These are phyloP conservation scores for Tripterygium wilfordii DNA, from an alignment of 177 flowering plant species.

Conservation along the genomic window DNA sequence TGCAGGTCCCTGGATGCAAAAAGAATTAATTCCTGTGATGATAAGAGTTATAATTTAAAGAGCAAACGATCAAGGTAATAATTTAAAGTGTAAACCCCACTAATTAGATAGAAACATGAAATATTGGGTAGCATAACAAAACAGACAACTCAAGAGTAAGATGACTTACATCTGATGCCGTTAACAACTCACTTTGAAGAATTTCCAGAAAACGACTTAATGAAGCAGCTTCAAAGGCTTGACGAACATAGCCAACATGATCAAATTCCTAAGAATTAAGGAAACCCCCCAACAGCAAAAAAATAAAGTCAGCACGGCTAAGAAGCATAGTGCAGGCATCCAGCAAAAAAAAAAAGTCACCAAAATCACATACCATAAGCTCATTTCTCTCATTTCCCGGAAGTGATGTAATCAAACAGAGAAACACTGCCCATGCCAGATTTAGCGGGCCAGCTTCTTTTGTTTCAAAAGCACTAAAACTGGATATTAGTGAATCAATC, in stretches of 20 bases:
- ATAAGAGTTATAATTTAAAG: neutral
- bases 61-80: neutral
- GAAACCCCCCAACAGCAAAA: too few species aligned
- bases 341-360: neutral
- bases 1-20: conserved; percentile 59
- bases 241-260: conserved; percentile 81
- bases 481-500: conserved; percentile 69
- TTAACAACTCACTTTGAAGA: conserved; percentile 56
- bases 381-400: conserved; percentile 56
- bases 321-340: too few species aligned
- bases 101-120: too few species aligned
- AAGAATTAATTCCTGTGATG: too few species aligned
- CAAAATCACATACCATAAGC: conserved; percentile 40
- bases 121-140: too few species aligned
- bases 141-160: neutral
- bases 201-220: conserved; percentile 55
- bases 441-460: conserved; percentile 76
- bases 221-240: conserved; percentile 76
- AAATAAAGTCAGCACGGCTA: neutral
- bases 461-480: conserved; percentile 44
- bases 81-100: too few species aligned
- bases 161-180: conserved; percentile 72
- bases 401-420: conserved; percentile 72
- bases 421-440: conserved; percentile 87
- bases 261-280: conserved; percentile 63